These are phyloP conservation scores for Neospermospora avenae DNA, from an alignment of 2,329 filamentous ascomycete genomes.

Conservation along the genomic window DNA sequence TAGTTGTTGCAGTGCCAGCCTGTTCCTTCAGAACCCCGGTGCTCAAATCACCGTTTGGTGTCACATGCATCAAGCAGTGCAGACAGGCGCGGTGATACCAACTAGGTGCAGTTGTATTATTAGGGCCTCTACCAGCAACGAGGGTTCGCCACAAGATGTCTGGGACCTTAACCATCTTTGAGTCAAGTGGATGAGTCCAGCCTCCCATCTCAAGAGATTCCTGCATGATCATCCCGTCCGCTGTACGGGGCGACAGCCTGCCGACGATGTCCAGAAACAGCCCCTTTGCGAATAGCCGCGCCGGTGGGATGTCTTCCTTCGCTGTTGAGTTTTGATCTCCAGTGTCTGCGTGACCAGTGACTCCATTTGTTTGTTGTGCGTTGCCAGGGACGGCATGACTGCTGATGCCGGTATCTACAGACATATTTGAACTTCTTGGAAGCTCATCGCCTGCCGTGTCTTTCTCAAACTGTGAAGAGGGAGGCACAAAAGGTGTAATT, in stretches of 20 bases:
- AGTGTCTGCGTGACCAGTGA: neutral
- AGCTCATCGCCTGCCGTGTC: no score
- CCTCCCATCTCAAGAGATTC: constrained; percentile 14
- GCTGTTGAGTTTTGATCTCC: neutral
- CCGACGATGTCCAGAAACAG: constrained; percentile 10
- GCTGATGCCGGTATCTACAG: neutral
- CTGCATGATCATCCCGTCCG: constrained; percentile 11
- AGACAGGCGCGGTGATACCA: constrained; percentile 22
- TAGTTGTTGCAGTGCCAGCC: neutral
- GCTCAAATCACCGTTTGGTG: constrained; percentile 7
- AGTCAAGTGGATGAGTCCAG: neutral
- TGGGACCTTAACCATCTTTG: neutral
- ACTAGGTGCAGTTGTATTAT: constrained; percentile 14
- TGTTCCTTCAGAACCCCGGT: constrained; percentile 2
- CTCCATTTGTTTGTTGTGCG: neutral
- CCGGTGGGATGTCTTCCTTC: neutral
- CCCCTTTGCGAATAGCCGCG: constrained; percentile 11
- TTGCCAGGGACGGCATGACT: neutral
- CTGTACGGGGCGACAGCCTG: neutral
- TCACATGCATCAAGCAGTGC: constrained; percentile 8
- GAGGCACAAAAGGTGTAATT: neutral
- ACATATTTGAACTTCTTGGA: no score
- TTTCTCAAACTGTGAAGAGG: no score
- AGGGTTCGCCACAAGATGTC: constrained; percentile 22
- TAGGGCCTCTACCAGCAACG: constrained; percentile 20